A percentile compares a stretch with the other conserved stretches of the same genome.
phyloP scores from a whole-genome alignment of 371 early-diverging fungal species.

The Mucor indicus region DNA sequence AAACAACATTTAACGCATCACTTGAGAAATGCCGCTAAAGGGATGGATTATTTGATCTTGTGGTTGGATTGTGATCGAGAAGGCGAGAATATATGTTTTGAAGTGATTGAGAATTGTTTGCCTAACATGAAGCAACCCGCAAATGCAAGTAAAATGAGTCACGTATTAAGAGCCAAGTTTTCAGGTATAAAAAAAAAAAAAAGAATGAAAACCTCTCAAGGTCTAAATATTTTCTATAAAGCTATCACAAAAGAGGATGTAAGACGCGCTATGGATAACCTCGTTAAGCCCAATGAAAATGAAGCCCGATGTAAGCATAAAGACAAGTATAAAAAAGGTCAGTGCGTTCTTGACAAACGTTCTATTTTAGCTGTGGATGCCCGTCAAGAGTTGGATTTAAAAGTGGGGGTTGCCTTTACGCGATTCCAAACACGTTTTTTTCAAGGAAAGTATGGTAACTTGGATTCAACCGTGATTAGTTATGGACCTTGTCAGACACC shows the following conservation, averaged over 20 bases:
- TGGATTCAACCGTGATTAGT: constrained; percentile 55
- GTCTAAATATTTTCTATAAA: no score
- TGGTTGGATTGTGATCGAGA: constrained; percentile 81
- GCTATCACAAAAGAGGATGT: constrained; percentile 58
- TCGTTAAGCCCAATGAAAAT: constrained; percentile 52
- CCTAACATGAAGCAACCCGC: constrained; percentile 29
- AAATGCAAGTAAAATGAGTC: constrained; percentile 18
- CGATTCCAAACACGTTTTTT: constrained; percentile 53
- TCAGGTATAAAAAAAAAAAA: constrained; percentile 29
- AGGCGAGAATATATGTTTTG: constrained; percentile 73
- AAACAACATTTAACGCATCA: constrained; percentile 49
- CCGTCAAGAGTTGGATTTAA: constrained; percentile 70
- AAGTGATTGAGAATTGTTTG: constrained; percentile 50
- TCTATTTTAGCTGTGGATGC: constrained; percentile 60
- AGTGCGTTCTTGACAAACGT: not conserved
- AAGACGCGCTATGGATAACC: constrained; percentile 49
- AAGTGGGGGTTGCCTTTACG: constrained; percentile 68
- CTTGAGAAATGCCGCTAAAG: constrained; percentile 39
- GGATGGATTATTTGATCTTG: constrained; percentile 53
- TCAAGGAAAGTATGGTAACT: constrained; percentile 52
- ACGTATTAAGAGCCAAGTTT: constrained; percentile 58
- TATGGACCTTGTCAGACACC: constrained; percentile 70
- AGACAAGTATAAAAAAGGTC: not conserved
- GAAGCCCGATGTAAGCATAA: constrained; percentile 44
- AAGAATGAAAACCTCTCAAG: not conserved